Percentiles rank a stretch among this genome's conserved stretches.
These are phyloP conservation scores for Neurospora hispaniola DNA, from an alignment of 495 filamentous ascomycete species.

Conservation along the genomic window DNA sequence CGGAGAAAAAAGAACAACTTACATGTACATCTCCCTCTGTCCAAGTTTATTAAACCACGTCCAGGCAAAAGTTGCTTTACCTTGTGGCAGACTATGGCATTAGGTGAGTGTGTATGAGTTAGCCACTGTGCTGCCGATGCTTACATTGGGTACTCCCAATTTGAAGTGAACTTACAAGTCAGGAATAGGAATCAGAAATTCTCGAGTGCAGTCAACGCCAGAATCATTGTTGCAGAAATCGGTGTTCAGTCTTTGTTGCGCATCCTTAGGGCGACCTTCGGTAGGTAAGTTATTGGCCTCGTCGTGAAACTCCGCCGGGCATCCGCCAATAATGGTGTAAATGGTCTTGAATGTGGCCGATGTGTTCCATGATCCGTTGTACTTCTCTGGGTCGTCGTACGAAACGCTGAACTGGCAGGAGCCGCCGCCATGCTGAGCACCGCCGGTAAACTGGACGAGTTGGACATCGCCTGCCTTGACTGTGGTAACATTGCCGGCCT, in stretches of 20 bases:
- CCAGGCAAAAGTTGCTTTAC: constrained; percentile 42
- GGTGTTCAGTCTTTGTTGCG: constrained; percentile 4
- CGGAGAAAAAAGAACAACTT: not conserved
- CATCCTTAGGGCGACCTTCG: constrained; percentile 9
- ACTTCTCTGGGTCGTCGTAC: constrained; percentile 45
- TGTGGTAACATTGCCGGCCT: not conserved
- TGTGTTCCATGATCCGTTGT: constrained; percentile 22
- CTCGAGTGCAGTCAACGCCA: constrained; percentile 16
- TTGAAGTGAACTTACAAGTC: constrained; percentile 7
- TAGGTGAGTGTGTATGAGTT: too few relatives aligned
- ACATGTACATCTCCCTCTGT: constrained; percentile 51
- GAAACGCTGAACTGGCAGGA: constrained; percentile 71
- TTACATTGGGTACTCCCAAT: not conserved
- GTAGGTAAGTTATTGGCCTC: constrained; percentile 22
- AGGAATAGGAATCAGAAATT: constrained; percentile 17
- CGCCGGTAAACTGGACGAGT: constrained; percentile 37
- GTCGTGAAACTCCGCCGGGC: constrained; percentile 37
- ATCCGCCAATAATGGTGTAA: constrained; percentile 60
- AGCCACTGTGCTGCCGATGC: too few relatives aligned
- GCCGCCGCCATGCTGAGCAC: constrained; percentile 62
- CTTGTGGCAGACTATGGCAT: constrained; percentile 10
- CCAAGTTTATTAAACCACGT: constrained; percentile 50
- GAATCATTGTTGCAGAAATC: constrained; percentile 17
- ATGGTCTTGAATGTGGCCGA: constrained; percentile 53
- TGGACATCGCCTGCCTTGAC: constrained; percentile 38